Evolutionary conservation across 164 flowering plant species (phyloP).

Genomic region (Sextonia rubra): DNA sequence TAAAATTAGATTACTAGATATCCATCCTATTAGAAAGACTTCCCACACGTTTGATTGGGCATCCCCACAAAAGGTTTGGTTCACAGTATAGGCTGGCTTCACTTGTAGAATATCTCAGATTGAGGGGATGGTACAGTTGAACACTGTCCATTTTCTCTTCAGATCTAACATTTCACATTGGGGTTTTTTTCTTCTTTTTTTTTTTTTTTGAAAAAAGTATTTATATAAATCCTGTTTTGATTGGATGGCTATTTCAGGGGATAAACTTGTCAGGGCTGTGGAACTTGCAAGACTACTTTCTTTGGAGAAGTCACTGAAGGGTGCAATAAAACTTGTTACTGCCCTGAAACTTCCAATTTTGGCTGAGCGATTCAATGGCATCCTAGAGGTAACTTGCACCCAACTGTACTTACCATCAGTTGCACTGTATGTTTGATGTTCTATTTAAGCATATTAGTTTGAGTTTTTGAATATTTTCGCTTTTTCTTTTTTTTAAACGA

Average conservation of each 20-base stretch:
- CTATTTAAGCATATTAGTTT: too few relatives aligned
- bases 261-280: conserved; percentile 83
- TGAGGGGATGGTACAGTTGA: too few relatives aligned
- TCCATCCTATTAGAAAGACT: too few relatives aligned
- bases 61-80: too few relatives aligned
- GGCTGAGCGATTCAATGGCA: conserved; percentile 76
- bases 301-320: conserved; percentile 75
- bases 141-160: not conserved
- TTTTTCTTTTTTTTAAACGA: not conserved
- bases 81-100: too few relatives aligned
- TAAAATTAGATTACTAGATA: too few relatives aligned
- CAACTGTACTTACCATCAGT: not conserved
- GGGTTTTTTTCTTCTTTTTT: not conserved
- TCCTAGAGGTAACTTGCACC: conserved; percentile 58
- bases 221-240: not conserved
- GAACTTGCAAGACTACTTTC: conserved; percentile 83
- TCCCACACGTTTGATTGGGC: too few relatives aligned
- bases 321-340: conserved; percentile 90
- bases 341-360: conserved; percentile 79
- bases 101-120: too few relatives aligned
- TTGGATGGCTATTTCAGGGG: conserved; percentile 47
- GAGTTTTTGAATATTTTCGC: not conserved
- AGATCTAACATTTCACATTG: not conserved
- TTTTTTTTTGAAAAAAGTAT: not conserved
- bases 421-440: too few relatives aligned